Conservation (phyloP, 805 yeast species). For the Kodamaea kaohsiungensis region DNA sequence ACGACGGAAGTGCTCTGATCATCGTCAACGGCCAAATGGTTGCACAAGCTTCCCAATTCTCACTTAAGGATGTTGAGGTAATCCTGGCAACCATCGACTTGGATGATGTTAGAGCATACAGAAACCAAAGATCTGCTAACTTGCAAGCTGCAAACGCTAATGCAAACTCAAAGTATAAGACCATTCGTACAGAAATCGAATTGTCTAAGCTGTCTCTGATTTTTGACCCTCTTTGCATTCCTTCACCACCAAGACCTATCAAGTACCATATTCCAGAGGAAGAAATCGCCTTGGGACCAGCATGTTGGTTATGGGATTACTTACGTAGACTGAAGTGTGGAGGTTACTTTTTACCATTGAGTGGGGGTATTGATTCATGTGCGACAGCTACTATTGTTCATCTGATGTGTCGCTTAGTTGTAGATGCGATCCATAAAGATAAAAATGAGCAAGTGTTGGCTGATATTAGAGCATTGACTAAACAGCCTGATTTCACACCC, state of each 20-base stretch:
- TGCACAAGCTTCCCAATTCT: constrained; percentile 92
- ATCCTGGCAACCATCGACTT: constrained; percentile 92
- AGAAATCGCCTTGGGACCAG: constrained; percentile 97
- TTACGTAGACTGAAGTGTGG: constrained; percentile 86
- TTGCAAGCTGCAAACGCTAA: constrained; percentile 55
- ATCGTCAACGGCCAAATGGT: constrained; percentile 89
- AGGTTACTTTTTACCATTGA: constrained; percentile 89
- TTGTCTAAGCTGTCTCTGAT: constrained; percentile 59
- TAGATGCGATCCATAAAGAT: constrained; percentile 54
- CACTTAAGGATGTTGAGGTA: constrained; percentile 90
- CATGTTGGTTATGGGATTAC: constrained; percentile 99
- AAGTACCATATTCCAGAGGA: constrained; percentile 84
- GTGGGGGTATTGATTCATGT: constrained; percentile 98
- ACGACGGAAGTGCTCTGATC: constrained; percentile 96
- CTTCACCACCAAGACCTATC: constrained; percentile 52
- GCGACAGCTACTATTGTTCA: constrained; percentile 94
- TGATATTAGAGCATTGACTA: constrained; percentile 73
- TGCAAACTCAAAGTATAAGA: constrained; percentile 46
- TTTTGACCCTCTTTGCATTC: constrained; percentile 62
- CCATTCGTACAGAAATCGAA: constrained; percentile 64
- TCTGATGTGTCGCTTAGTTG: constrained; percentile 90
- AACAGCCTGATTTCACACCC: constrained; percentile 65
- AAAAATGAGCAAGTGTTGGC: constrained; percentile 65
- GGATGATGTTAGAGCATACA: constrained; percentile 84
- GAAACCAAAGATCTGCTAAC: constrained; percentile 75